Base-by-base conservation (phyloP, 805 yeast species). In the Candida lessepsii region DNA sequence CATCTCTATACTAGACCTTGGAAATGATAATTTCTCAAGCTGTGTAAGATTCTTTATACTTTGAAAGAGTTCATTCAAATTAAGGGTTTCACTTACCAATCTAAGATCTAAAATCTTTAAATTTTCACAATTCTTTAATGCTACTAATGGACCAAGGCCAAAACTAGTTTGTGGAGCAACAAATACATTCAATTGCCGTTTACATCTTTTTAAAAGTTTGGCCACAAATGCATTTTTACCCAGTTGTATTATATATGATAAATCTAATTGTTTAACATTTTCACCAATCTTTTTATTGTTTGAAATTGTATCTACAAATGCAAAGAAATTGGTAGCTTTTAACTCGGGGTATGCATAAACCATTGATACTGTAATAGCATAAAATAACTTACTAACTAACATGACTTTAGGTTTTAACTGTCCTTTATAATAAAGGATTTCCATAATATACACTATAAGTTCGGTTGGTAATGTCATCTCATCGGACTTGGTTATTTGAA, bases 111-210 rank as follows among this genome's bases (percentile, higher is more conserved):
- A 65, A 2, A 78, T 75, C 46, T 70, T 70, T 41, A 91, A 64
- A 20, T 73, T 70, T 16, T 65, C 65, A 58, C 99, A 93, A 30
- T 81, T 69, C 42, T 86, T 75, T 32, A 93, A 68, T 37, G 95
- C 81, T n/a, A 87, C 75, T 49, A 91, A 64, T 1, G 98, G 97
- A 2, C 95, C 85, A 36, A 81, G 75, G 0, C 99, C 99, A 67
- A 93, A 91, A 64, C 95, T 84, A 23, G 97, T 83, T 57, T 91
- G 98, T 3, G 98, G 96, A 0, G 98, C 96, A 6, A 85, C 75
- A 52, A 93, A 89, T 9, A 71, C 66, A 47, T 80, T 76, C 35
- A 93, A 65, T 27, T 71, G 74, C 14, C 71, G 58, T 7, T 89
- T 76, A 40, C 96, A 86, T 29, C 96, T 71, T 52, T 95, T 77